A percentile compares a stretch with the other conserved stretches of the same genome.
Evolutionary conservation across 2,329 filamentous ascomycete genomes (phyloP).

Genomic region (Dothiorella sarmentorum): DNA sequence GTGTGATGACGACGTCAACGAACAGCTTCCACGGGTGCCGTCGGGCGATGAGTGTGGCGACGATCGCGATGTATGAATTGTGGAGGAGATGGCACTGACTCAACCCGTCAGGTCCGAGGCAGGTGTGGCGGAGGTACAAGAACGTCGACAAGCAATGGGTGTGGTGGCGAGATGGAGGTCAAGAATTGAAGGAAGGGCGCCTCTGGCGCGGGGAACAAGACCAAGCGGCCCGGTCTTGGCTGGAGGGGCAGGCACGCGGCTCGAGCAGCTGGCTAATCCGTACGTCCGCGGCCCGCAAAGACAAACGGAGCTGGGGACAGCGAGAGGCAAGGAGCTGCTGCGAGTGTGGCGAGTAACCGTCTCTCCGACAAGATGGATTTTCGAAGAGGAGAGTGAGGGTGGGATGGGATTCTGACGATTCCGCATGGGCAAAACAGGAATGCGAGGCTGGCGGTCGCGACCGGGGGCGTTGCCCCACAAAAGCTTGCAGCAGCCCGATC

Average conservation of each 20-base stretch:
- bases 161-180: background rate
- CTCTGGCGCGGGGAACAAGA: background rate
- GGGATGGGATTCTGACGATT: slow-evolving; percentile 6
- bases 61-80: slow-evolving; percentile 9
- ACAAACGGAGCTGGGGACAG: background rate
- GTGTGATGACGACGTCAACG: background rate
- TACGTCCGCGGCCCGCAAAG: too few species aligned
- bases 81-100: slow-evolving; percentile 6
- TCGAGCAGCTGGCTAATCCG: background rate
- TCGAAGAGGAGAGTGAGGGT: background rate
- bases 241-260: background rate
- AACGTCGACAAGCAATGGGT: background rate
- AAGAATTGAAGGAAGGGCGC: background rate
- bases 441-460: slow-evolving; percentile 7
- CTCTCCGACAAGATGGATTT: background rate
- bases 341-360: background rate
- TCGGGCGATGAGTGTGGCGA: background rate
- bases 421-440: slow-evolving; percentile 11
- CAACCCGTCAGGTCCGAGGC: background rate
- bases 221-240: background rate
- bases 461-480: slow-evolving; percentile 2
- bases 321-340: too few species aligned
- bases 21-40: background rate
- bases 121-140: background rate
- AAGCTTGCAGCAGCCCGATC: background rate